Conservation (phyloP, 148 eudicot species). For the Rhododendron williamsianum region DNA sequence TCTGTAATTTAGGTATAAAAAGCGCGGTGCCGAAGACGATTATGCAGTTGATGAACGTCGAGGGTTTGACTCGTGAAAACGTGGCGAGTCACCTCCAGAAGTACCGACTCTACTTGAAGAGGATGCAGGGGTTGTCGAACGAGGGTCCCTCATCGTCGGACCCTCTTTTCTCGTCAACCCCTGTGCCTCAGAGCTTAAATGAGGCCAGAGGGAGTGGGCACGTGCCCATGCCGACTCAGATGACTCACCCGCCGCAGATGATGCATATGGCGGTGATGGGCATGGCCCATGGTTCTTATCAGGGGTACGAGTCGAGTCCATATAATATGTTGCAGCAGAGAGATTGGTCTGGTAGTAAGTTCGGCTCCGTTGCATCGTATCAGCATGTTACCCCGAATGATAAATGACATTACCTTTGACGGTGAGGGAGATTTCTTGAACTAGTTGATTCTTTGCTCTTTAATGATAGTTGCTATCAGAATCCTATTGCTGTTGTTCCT, state of each 20-base stretch:
- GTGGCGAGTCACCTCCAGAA: conserved; percentile 96
- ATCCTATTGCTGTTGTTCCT: neutral
- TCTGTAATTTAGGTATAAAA: conserved; percentile 50
- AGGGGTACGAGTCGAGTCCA: conserved; percentile 24
- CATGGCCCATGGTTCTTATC: conserved; percentile 26
- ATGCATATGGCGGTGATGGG: conserved; percentile 34
- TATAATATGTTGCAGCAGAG: conserved; percentile 43
- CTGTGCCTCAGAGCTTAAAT: conserved; percentile 34
- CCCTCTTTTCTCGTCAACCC: conserved; percentile 37
- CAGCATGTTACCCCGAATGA: conserved; percentile 27
- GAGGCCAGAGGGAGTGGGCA: conserved; percentile 27
- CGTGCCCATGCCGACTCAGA: conserved; percentile 22
- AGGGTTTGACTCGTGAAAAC: conserved; percentile 81
- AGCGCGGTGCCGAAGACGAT: conserved; percentile 93
- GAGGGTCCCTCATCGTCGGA: conserved; percentile 38
- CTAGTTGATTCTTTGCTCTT: neutral
- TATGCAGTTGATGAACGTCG: conserved; percentile 98
- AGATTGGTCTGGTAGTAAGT: conserved; percentile 37
- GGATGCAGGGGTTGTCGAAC: conserved; percentile 55
- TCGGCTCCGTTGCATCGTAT: conserved; percentile 14
- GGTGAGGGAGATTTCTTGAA: conserved; percentile 11
- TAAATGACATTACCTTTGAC: conserved; percentile 12
- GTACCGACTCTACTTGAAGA: conserved; percentile 79
- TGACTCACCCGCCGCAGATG: conserved; percentile 38
- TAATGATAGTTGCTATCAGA: neutral